Evolutionary conservation across 345 rosid genomes (phyloP).

Genomic region (Turnera subulata): DNA sequence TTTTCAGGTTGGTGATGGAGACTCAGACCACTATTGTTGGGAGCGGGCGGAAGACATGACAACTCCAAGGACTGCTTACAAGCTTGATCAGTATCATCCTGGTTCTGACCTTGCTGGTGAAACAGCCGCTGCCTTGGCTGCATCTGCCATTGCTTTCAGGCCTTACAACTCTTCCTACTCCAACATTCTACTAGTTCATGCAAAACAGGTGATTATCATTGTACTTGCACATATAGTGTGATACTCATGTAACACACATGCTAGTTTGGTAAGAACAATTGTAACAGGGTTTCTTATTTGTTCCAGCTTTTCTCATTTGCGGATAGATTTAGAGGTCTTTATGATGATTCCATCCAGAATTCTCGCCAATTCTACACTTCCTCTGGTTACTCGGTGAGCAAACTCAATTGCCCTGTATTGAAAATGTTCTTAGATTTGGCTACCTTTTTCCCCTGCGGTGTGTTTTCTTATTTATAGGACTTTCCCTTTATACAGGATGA

Average conservation of each 20-base stretch:
- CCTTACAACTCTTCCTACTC: slow-evolving; percentile 81
- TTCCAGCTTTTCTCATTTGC: slow-evolving; percentile 30
- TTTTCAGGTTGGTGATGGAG: slow-evolving; percentile 77
- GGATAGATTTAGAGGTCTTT: slow-evolving; percentile 22
- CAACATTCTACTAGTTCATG: slow-evolving; percentile 50
- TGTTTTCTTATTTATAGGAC: neutral
- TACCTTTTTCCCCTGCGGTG: neutral
- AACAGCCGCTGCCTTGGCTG: slow-evolving; percentile 83
- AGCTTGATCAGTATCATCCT: slow-evolving; percentile 58
- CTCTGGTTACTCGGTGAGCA: slow-evolving; percentile 29
- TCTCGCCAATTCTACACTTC: slow-evolving; percentile 26
- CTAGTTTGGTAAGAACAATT: neutral
- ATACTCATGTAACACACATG: neutral
- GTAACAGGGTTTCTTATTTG: neutral
- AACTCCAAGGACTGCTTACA: slow-evolving; percentile 70
- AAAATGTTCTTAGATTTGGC: neutral
- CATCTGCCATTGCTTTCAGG: slow-evolving; percentile 71
- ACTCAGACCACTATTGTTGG: slow-evolving; percentile 87
- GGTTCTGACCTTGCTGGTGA: slow-evolving; percentile 85
- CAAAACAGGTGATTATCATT: slow-evolving; percentile 48
- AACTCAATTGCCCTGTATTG: neutral
- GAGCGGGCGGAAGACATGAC: slow-evolving; percentile 90
- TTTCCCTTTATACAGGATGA: slow-evolving; percentile 50
- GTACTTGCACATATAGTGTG: no score
- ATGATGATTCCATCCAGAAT: slow-evolving; percentile 25